These are phyloP conservation scores for Craspedostauros australis DNA, from an alignment of 108 stramenopile genomes.

Conservation along the genomic window DNA sequence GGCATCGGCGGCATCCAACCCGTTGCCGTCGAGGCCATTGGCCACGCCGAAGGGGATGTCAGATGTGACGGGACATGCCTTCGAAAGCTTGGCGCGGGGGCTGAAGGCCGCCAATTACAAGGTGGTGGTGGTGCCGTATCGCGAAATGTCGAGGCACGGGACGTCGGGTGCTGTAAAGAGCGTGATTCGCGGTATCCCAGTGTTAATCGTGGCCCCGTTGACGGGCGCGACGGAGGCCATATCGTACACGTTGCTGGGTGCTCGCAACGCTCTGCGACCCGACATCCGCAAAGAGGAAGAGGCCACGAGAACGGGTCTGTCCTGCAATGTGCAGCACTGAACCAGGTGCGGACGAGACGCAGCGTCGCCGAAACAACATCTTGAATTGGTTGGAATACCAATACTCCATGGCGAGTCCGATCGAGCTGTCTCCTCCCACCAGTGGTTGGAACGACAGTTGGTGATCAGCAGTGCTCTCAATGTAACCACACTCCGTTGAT, in stretches of 20 bases:
- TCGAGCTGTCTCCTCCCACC: no score
- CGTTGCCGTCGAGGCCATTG: constrained; percentile 52
- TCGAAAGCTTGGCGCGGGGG: constrained; percentile 60
- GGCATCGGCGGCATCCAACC: constrained; percentile 14
- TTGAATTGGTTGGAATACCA: no score
- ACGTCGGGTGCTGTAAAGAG: constrained; percentile 55
- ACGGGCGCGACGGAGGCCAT: constrained; percentile 74
- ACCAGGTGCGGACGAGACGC: no score
- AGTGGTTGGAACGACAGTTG: no score
- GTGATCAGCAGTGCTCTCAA: no score
- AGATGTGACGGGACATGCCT: constrained; percentile 47
- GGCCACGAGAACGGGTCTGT: constrained; percentile 34
- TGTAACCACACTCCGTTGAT: no score
- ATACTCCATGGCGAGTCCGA: no score
- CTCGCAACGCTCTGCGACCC: constrained; percentile 74
- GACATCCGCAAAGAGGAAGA: constrained; percentile 80
- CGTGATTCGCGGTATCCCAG: constrained; percentile 67
- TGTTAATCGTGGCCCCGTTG: constrained; percentile 66
- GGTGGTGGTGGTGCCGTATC: constrained; percentile 62
- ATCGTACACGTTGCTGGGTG: constrained; percentile 71
- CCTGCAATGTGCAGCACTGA: no score
- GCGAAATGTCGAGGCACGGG: constrained; percentile 60
- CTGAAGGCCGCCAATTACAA: constrained; percentile 77
- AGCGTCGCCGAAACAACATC: no score
- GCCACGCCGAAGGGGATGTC: constrained; percentile 33